Evolutionary conservation across 805 yeast species (phyloP), one percentile per base, ranked within the genome.

Genomic region (Wickerhamomyces queroliae): DNA sequence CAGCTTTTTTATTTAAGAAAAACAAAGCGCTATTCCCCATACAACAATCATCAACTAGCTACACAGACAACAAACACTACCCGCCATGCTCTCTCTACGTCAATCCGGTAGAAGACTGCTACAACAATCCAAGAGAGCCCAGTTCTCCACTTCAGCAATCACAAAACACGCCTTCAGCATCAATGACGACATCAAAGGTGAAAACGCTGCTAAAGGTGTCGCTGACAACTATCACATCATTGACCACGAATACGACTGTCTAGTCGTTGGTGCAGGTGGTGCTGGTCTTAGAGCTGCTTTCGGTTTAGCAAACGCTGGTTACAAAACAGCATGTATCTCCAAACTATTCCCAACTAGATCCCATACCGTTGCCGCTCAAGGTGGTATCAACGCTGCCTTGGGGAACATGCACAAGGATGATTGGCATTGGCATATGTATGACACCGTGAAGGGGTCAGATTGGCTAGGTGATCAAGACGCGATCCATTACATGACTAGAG

Each of bases 371-470:
- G 98, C 98, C 42, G 99, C 99, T 37, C 99, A 91, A 69, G 99
- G 99, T 69, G 99, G 99, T 72, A 93, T 91, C 68, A 91, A 91
- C 59, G 99, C 98, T 51, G 99, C 99, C 23, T 75, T 91, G 50
- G 99, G 98, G 53, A 91, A 91, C 75, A 91, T 91, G 96, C 98
- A 93, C 72, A 74, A 78, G 53, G 99, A 91, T 66, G 90, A 90
- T 72, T 91, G 99, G 99, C 95, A 87, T 67, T 93, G 98, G 97
- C 99, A 91, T 67, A 90, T 91, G 97, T 91, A 93, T 69, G 99
- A 91, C 63, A 91, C 99, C 56, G 98, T 91, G 55, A 91, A 91
- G 71, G 99, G 99, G 49, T 89, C 97, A 9, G 99, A 91, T 70
- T 91, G 99, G 99, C 79, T 91, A 48, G 99, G 99, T 60, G 99